Evolutionary conservation across 2,329 filamentous ascomycete genomes (phyloP).

Genomic region (Xylariales sp.): DNA sequence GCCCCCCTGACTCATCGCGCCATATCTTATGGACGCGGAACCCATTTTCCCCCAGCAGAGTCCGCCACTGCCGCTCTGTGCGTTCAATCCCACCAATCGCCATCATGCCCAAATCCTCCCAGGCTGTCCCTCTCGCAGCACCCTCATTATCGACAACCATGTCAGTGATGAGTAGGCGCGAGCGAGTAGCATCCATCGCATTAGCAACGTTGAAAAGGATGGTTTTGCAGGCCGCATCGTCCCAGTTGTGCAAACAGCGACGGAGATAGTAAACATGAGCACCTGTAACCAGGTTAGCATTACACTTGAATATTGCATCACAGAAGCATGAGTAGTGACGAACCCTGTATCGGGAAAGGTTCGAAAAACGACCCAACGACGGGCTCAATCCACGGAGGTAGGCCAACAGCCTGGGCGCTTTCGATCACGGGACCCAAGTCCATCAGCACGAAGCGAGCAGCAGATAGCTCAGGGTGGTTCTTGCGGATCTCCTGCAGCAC

Average conservation of each 20-base stretch:
- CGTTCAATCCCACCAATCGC: background rate
- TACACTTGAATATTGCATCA: background rate
- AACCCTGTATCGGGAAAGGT: background rate
- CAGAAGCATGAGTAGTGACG: too few relatives aligned
- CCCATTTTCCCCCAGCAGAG: background rate
- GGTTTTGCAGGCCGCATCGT: background rate
- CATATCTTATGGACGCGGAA: background rate
- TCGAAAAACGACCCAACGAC: background rate
- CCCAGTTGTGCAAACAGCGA: conserved; percentile 1
- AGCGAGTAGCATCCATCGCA: background rate
- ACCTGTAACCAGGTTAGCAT: background rate
- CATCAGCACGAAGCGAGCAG: background rate
- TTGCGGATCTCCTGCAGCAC: background rate
- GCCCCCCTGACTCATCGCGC: background rate
- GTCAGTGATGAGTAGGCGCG: background rate
- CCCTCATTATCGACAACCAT: background rate
- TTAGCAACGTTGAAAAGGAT: background rate
- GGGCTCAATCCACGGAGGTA: background rate
- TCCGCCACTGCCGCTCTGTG: background rate
- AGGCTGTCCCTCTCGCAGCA: background rate
- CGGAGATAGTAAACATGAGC: background rate
- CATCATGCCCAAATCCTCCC: background rate
- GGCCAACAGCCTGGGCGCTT: background rate
- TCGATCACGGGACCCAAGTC: background rate
- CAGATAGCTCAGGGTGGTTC: background rate